phyloP scores from a whole-genome alignment of 257 asterid species.

The Solanum pennellii region DNA sequence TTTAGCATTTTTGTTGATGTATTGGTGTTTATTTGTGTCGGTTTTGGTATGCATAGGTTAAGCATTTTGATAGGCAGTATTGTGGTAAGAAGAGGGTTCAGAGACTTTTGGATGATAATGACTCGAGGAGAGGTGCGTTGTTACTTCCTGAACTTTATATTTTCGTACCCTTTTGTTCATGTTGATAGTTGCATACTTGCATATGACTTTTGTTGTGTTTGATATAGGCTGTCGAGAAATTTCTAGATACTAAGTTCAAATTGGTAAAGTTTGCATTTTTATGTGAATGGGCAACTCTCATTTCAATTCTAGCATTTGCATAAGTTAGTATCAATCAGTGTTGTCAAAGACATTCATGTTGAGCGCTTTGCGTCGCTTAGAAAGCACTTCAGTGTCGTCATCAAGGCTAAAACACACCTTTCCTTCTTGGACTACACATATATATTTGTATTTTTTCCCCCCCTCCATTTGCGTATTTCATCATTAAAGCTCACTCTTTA shows the following conservation, averaged over 20 bases:
- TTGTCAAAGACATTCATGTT: not conserved
- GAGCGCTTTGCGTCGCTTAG: not conserved
- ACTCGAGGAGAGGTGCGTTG: conserved; percentile 87
- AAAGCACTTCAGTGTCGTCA: no score
- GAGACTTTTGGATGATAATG: conserved; percentile 88
- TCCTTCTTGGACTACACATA: not conserved
- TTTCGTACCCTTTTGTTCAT: not conserved
- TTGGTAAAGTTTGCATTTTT: not conserved
- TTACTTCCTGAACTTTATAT: conserved; percentile 53
- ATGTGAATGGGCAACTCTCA: not conserved
- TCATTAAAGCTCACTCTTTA: not conserved
- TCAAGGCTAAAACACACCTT: not conserved
- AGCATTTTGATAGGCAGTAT: conserved; percentile 93
- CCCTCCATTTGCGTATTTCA: not conserved
- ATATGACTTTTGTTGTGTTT: not conserved
- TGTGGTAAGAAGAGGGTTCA: conserved; percentile 80
- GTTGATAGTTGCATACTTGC: not conserved
- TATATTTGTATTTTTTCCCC: not conserved
- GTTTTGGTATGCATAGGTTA: conserved; percentile 39
- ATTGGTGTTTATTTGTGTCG: not conserved
- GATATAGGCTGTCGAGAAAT: not conserved
- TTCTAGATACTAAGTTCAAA: not conserved
- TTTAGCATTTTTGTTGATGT: not conserved
- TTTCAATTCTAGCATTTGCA: not conserved
- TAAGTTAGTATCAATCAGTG: not conserved